A percentile compares a stretch with the other conserved stretches of the same genome.
Evolutionary conservation across 805 yeast genomes (phyloP).

Genomic region (Starmerella vitae): DNA sequence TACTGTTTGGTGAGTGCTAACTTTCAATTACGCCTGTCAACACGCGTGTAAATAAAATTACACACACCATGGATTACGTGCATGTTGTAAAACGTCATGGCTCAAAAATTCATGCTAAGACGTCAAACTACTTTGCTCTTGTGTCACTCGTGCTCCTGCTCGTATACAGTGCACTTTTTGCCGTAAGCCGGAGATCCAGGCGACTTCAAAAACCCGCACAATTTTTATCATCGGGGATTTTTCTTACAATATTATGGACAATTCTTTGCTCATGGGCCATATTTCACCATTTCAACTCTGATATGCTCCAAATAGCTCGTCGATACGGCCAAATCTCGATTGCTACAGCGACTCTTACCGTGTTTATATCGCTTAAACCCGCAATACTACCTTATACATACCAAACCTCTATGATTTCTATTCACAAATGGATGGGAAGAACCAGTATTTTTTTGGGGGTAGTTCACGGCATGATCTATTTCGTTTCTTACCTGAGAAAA

Average conservation of each 20-base stretch:
- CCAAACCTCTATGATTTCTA: slow-evolving; percentile 54
- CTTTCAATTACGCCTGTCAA: too few relatives aligned
- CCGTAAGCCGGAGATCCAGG: slow-evolving; percentile 2
- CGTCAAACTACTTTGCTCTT: slow-evolving; percentile 14
- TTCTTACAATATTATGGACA: slow-evolving; percentile 9
- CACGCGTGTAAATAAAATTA: too few relatives aligned
- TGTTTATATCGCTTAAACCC: slow-evolving; percentile 67
- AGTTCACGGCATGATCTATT: slow-evolving; percentile 51
- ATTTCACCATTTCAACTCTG: slow-evolving; percentile 9
- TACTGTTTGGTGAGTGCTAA: too few relatives aligned
- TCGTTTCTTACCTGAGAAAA: slow-evolving; percentile 6
- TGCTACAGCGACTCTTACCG: slow-evolving; percentile 58
- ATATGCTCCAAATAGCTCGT: slow-evolving; percentile 41
- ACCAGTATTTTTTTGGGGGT: slow-evolving; percentile 54
- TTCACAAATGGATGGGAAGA: slow-evolving; percentile 87
- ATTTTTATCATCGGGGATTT: slow-evolving; percentile 7
- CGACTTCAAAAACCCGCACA: slow-evolving; percentile 2
- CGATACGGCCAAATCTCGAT: slow-evolving; percentile 67
- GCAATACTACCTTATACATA: slow-evolving; percentile 68
- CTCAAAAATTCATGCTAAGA: slow-evolving; percentile 14
- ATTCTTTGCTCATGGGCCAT: slow-evolving; percentile 9
- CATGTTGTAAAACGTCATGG: slow-evolving; percentile 18
- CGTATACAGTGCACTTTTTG: slow-evolving; percentile 12
- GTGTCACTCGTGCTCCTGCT: slow-evolving; percentile 5
- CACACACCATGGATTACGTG: slow-evolving; percentile 3